Evolutionary conservation across 495 filamentous ascomycete species (phyloP), one percentile per base, ranked within the genome.

Genomic region (Talaromyces trachyspermus): DNA sequence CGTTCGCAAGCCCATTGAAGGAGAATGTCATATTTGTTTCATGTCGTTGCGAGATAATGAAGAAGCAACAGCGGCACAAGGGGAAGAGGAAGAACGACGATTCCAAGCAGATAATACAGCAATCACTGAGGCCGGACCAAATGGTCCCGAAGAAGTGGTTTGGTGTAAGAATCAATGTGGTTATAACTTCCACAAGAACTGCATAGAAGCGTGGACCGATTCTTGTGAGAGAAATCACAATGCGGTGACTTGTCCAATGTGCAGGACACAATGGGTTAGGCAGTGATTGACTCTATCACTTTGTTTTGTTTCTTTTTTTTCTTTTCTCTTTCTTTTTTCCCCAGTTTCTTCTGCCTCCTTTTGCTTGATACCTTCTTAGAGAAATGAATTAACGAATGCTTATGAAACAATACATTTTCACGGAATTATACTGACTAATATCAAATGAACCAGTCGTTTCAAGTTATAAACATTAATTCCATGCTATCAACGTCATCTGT

Each of bases 21-120:
- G 79, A 15, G 83, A 88, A 49, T 88, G 85, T 54, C 79, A 78
- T 1, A 85, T 89, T 54, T 88, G 85, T 57, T 80, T 80, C 23
- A 3, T 41, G 29, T 29, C 51, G 22, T 22, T 53, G 12, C 17
- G 4, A 4, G 43, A 44, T 14, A 23, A 45, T 9, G 29, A 48
- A 35, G 40, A 19, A 43, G 38, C 32, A 9, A 38, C 36, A 8
- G 37, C 3, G 3, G 35, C 18, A 10, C 7, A 43, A 3, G 30
- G 53, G 33, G 36, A 38, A 2, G 9, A 30, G 3, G 29, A 27
- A n/a, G 9, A 43, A 49, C 14, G 27, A 39, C n/a, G 17, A 14
- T 12, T 33, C n/a, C 2, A 44, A 12, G 1, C 24, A 9, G 39
- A 20, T 19, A 14, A 20, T 2, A 17, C 7, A 3, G 14, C 33